Evolutionary conservation across 2,329 filamentous ascomycete genomes (phyloP).

Genomic region (Sporothrix protearum): DNA sequence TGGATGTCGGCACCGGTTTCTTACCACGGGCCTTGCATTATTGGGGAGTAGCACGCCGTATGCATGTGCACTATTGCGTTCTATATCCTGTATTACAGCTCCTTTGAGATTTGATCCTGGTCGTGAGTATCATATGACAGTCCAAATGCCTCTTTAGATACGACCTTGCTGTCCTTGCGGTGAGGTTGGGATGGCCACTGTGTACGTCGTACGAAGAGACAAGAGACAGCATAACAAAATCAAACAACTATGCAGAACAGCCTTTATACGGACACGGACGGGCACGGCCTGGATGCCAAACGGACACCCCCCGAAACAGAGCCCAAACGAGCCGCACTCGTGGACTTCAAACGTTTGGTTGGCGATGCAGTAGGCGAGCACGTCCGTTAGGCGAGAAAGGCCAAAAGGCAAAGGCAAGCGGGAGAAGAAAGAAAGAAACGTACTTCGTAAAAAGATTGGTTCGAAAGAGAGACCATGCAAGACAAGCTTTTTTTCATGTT

Average conservation of each 20-base stretch:
- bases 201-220: too few relatives aligned
- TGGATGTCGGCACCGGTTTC: neutral
- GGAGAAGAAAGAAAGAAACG: neutral
- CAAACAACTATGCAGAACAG: neutral
- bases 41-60: neutral
- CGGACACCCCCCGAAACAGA: neutral
- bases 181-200: neutral
- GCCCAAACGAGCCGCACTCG: neutral
- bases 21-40: neutral
- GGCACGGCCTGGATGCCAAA: neutral
- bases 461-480: neutral
- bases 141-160: neutral
- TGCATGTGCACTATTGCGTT: neutral
- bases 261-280: neutral
- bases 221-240: neutral
- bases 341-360: neutral
- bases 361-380: neutral
- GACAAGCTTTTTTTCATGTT: constrained; percentile 1
- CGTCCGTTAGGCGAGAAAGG: neutral
- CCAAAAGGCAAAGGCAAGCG: neutral
- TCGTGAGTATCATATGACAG: neutral
- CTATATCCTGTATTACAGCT: neutral
- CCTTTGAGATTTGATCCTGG: neutral
- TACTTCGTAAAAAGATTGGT: neutral
- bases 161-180: neutral